These are phyloP conservation scores for Exserohilum rostratum DNA, from an alignment of 2,329 filamentous ascomycete genomes.

Conservation along the genomic window DNA sequence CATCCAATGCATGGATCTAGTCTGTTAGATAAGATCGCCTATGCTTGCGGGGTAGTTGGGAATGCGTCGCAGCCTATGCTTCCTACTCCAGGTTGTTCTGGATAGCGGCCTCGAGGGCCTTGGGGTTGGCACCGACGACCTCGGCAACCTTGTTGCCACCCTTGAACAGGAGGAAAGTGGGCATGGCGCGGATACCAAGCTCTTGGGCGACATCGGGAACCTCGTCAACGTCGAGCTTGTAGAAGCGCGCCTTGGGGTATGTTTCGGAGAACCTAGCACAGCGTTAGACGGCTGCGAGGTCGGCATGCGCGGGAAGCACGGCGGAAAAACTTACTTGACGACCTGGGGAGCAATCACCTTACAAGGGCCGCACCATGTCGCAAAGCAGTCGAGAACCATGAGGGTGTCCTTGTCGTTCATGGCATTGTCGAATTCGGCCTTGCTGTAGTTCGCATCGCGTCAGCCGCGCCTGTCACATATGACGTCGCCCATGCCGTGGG, in stretches of 20 bases:
- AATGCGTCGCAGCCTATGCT: slow-evolving; percentile 20
- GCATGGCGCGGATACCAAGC: slow-evolving; percentile 87
- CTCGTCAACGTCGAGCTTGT: slow-evolving; percentile 91
- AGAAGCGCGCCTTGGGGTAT: slow-evolving; percentile 71
- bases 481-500: slow-evolving; percentile 15
- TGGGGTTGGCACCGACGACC: slow-evolving; percentile 82
- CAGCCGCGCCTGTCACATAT: slow-evolving; percentile 13
- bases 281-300: slow-evolving; percentile 10
- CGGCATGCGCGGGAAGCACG: background rate
- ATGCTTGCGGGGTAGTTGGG: slow-evolving; percentile 5
- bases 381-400: slow-evolving; percentile 85
- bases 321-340: slow-evolving; percentile 59
- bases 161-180: slow-evolving; percentile 87
- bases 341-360: slow-evolving; percentile 84
- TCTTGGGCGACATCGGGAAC: slow-evolving; percentile 76
- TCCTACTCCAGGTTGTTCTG: slow-evolving; percentile 39
- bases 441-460: slow-evolving; percentile 52
- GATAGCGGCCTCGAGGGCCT: slow-evolving; percentile 64
- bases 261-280: slow-evolving; percentile 62
- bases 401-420: slow-evolving; percentile 61
- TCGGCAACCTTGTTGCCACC: slow-evolving; percentile 73
- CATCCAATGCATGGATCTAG: slow-evolving; percentile 16
- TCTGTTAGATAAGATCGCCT: slow-evolving; percentile 13
- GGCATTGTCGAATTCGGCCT: slow-evolving; percentile 63
- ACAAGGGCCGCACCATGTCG: slow-evolving; percentile 94